Evolutionary conservation across 208 protist genomes (phyloP).

Genomic region (Trichomonas tenax): DNA sequence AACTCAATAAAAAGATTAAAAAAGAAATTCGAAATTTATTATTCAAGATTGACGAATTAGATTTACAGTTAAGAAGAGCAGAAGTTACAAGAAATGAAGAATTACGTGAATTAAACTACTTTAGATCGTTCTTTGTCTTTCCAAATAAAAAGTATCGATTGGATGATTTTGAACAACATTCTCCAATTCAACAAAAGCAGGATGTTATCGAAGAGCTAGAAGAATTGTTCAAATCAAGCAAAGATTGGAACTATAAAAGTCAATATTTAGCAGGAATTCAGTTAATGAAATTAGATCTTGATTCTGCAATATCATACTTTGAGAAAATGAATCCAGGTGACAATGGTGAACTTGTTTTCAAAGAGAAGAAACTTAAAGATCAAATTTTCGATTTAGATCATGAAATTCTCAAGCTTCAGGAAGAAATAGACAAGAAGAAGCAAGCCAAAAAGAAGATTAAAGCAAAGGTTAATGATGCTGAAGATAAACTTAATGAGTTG

Average conservation of each 20-base stretch:
- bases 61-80: not conserved
- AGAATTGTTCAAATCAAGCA: not conserved
- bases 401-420: not conserved
- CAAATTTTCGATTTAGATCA: not conserved
- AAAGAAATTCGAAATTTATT: not conserved
- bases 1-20: not conserved
- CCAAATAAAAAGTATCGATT: not conserved
- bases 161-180: not conserved
- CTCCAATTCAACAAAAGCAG: not conserved
- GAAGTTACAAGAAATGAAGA: not conserved
- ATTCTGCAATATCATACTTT: not conserved
- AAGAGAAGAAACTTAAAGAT: not conserved
- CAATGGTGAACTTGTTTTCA: not conserved
- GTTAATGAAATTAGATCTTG: not conserved
- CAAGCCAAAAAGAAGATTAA: not conserved
- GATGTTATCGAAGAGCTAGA: not conserved
- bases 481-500: not conserved
- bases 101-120: not conserved
- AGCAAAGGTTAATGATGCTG: not conserved
- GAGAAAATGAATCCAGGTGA: not conserved
- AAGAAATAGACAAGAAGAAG: not conserved
- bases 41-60: not conserved
- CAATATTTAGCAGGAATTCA: not conserved
- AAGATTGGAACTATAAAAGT: not conserved
- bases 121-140: not conserved